These are phyloP conservation scores for Mycena indigotica DNA, from an alignment of 768 basidiomycete genomes.

Conservation along the genomic window DNA sequence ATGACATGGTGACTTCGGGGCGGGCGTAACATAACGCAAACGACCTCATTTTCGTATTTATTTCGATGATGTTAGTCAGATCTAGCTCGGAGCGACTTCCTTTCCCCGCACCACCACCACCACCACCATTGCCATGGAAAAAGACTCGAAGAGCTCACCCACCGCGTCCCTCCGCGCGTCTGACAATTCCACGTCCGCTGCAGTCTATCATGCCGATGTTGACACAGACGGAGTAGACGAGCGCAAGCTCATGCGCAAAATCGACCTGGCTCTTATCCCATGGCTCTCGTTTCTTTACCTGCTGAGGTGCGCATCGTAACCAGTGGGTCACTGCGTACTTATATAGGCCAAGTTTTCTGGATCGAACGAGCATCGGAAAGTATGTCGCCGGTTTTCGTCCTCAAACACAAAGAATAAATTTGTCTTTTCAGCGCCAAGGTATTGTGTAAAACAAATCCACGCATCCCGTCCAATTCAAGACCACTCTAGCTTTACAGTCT, in stretches of 20 bases:
- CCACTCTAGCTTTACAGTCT: conserved; percentile 61
- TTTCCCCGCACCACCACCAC: background rate
- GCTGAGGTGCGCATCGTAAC: conserved; percentile 67
- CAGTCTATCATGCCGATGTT: conserved; percentile 49
- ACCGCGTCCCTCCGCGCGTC: conserved; percentile 18
- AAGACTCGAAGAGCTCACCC: conserved; percentile 20
- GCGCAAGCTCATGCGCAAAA: conserved; percentile 67
- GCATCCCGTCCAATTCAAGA: too few relatives aligned
- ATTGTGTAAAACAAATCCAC: background rate
- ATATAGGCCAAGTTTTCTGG: conserved; percentile 31
- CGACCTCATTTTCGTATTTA: background rate
- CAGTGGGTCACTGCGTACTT: conserved; percentile 46
- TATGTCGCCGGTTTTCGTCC: conserved; percentile 29
- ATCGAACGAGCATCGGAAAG: conserved; percentile 57
- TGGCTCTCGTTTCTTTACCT: conserved; percentile 79
- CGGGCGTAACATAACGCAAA: background rate
- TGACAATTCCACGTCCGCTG: conserved; percentile 37
- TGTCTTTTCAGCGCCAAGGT: conserved; percentile 47
- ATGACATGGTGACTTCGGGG: background rate
- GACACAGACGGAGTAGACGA: conserved; percentile 68
- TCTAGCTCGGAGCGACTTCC: conserved; percentile 1
- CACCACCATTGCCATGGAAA: conserved; percentile 1
- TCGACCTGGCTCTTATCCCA: conserved; percentile 65
- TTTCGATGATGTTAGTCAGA: background rate
- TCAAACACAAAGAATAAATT: conserved; percentile 22